Evolutionary conservation across 257 asterid species (phyloP).

Genomic region (Scutellaria barbata): DNA sequence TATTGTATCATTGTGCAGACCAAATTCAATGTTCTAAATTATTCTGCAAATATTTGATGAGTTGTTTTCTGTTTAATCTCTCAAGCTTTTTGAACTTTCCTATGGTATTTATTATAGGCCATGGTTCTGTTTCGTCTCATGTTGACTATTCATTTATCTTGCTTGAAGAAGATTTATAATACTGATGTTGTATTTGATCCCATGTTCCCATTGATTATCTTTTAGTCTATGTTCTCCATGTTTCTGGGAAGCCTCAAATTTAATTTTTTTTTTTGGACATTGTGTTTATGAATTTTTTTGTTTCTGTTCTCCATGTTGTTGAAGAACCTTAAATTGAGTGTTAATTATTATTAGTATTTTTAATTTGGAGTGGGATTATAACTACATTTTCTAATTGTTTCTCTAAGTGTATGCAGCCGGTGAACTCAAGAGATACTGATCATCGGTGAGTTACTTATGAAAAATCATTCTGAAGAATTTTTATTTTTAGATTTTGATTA

Average conservation of each 20-base stretch:
- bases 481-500: constrained; percentile 6
- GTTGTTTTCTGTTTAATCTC: neutral
- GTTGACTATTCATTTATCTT: neutral
- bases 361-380: constrained; percentile 14
- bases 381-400: constrained; percentile 36
- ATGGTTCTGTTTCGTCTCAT: constrained; percentile 6
- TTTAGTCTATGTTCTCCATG: neutral
- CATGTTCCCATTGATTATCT: constrained; percentile 6
- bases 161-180: neutral
- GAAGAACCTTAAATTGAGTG: constrained; percentile 21
- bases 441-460: constrained; percentile 54
- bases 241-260: neutral
- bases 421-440: constrained; percentile 57
- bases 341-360: constrained; percentile 1
- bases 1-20: neutral
- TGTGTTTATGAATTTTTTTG: neutral
- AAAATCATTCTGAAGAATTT: constrained; percentile 3
- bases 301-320: neutral
- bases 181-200: constrained; percentile 7
- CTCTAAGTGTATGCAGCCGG: constrained; percentile 56
- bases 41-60: neutral
- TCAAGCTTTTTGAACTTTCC: neutral
- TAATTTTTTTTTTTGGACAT: neutral
- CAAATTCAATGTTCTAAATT: constrained; percentile 8
- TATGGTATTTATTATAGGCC: neutral